Evolutionary conservation across 2,329 filamentous ascomycete species (phyloP).

Genomic region (Pleurostoma richardsiae): DNA sequence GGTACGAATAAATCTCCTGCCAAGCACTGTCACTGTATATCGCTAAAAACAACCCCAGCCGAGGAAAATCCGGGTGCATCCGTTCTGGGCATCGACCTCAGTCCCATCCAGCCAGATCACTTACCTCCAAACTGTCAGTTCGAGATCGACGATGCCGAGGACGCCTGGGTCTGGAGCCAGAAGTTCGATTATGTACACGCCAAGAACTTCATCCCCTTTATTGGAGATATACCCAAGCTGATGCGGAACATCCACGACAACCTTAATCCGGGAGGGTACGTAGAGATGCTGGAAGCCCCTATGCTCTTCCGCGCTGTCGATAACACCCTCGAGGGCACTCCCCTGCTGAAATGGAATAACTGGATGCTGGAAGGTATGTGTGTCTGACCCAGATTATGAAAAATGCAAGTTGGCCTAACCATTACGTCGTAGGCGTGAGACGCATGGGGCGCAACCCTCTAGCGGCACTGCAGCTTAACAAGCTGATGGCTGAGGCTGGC

Average conservation of each 20-base stretch:
- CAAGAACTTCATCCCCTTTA: conserved; percentile 12
- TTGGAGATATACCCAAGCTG: conserved; percentile 1
- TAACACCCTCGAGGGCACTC: conserved; percentile 20
- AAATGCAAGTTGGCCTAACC: too few species aligned
- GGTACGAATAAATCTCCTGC: not conserved
- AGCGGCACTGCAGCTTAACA: conserved; percentile 13
- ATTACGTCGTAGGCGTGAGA: not conserved
- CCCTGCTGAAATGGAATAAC: conserved; percentile 19
- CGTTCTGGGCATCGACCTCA: conserved; percentile 16
- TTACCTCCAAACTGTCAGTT: conserved; percentile 18
- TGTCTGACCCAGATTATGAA: too few species aligned
- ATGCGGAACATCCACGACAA: not conserved
- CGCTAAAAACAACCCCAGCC: conserved; percentile 1
- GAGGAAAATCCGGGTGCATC: conserved; percentile 13
- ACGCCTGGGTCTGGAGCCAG: conserved; percentile 14
- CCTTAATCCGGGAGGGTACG: conserved; percentile 12
- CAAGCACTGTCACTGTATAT: not conserved
- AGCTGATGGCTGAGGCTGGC: conserved; percentile 23
- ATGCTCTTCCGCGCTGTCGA: conserved; percentile 16
- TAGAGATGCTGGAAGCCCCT: conserved; percentile 30
- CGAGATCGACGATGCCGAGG: conserved; percentile 17
- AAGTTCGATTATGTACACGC: conserved; percentile 16
- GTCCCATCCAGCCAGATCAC: conserved; percentile 16
- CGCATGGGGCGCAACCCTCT: conserved; percentile 19
- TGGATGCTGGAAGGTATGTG: conserved; percentile 16